Conservation (phyloP, 2,329 filamentous ascomycete species). For the Colletotrichum paranaense region DNA sequence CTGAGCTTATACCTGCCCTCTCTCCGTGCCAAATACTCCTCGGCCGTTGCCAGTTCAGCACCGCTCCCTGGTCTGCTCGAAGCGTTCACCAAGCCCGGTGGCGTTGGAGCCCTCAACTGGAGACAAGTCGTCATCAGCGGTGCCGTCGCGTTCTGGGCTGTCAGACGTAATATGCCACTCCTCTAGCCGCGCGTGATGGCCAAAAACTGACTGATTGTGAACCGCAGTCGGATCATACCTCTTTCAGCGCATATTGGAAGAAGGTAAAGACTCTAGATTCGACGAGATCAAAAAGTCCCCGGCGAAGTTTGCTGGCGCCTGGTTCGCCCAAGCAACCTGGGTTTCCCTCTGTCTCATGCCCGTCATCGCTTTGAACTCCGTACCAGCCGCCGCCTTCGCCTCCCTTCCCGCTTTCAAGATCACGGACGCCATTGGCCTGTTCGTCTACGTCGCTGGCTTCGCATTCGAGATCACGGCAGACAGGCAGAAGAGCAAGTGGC, state of each 20-base stretch:
- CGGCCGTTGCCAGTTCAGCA: slow-evolving; percentile 48
- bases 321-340: slow-evolving; percentile 72
- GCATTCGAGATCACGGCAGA: slow-evolving; percentile 72
- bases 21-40: slow-evolving; percentile 62
- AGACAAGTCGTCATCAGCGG: slow-evolving; percentile 57
- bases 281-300: slow-evolving; percentile 52
- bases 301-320: slow-evolving; percentile 49
- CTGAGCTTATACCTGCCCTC: slow-evolving; percentile 71
- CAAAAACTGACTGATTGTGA: slow-evolving; percentile 3
- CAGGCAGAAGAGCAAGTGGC: slow-evolving; percentile 72
- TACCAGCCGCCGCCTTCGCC: slow-evolving; percentile 65
- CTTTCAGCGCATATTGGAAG: slow-evolving; percentile 68
- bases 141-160: slow-evolving; percentile 66
- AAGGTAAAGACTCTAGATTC: slow-evolving; percentile 68
- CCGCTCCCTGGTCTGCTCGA: slow-evolving; percentile 58
- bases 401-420: slow-evolving; percentile 58
- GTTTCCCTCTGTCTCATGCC: slow-evolving; percentile 75
- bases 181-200: background rate
- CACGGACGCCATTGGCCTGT: slow-evolving; percentile 67
- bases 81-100: slow-evolving; percentile 54
- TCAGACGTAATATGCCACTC: slow-evolving; percentile 58
- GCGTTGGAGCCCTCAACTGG: slow-evolving; percentile 67
- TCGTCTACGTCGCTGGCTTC: slow-evolving; percentile 69
- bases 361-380: slow-evolving; percentile 71
- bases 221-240: slow-evolving; percentile 71